Evolutionary conservation across 176 grass and related monocot species (phyloP).

Genomic region (Pontederia crassipes): DNA sequence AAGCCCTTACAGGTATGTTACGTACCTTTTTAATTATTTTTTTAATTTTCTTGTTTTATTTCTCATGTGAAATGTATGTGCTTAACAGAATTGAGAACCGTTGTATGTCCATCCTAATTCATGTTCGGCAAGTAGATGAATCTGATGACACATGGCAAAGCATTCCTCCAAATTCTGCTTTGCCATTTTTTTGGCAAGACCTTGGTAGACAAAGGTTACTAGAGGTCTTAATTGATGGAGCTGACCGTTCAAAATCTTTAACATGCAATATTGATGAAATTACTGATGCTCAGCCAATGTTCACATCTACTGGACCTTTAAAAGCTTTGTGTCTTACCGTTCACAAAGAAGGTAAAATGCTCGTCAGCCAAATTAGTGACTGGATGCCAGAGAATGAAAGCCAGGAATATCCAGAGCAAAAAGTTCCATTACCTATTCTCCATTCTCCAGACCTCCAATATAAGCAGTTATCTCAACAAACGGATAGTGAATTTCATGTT

Average conservation of each 20-base stretch:
- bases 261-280: conserved; percentile 72
- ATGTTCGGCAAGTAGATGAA: conserved; percentile 68
- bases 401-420: conserved; percentile 34
- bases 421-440: conserved; percentile 48
- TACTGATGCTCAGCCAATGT: conserved; percentile 58
- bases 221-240: conserved; percentile 78
- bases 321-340: conserved; percentile 63
- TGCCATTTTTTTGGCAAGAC: conserved; percentile 94
- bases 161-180: conserved; percentile 75
- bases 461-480: conserved; percentile 45
- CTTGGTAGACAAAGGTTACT: conserved; percentile 55
- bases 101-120: conserved; percentile 87
- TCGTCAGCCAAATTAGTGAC: conserved; percentile 59
- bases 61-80: not conserved
- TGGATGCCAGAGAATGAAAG: conserved; percentile 76
- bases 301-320: conserved; percentile 35
- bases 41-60: conserved; percentile 1
- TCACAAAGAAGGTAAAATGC: conserved; percentile 78
- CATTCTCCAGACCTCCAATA: conserved; percentile 65
- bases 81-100: conserved; percentile 84
- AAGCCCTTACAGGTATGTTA: conserved; percentile 76
- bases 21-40: conserved; percentile 10
- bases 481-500: conserved; percentile 84
- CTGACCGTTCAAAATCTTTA: conserved; percentile 44
- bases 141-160: conserved; percentile 68